A percentile compares a stretch with the other conserved stretches of the same genome.
Evolutionary conservation across 768 basidiomycete genomes (phyloP).

Genomic region (Suillus occidentalis): DNA sequence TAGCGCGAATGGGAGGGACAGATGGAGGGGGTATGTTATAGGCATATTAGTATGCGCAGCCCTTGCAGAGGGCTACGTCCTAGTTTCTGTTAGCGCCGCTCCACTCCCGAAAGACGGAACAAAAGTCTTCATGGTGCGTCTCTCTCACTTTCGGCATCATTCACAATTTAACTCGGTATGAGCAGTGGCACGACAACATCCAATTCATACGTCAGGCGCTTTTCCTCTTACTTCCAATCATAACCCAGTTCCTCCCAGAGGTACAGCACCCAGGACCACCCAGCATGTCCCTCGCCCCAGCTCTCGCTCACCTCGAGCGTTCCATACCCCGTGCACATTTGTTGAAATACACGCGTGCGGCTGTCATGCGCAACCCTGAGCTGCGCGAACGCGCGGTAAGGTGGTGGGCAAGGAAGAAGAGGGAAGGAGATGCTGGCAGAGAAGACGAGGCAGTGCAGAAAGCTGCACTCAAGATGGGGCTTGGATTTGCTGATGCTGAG

Average conservation of each 20-base stretch:
- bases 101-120: conserved; percentile 42
- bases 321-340: conserved; percentile 50
- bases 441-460: conserved; percentile 45
- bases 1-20: conserved; percentile 38
- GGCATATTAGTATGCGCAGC: conserved; percentile 49
- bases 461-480: conserved; percentile 46
- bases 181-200: conserved; percentile 67
- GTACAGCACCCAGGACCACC: conserved; percentile 24
- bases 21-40: conserved; percentile 46
- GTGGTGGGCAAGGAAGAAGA: conserved; percentile 61
- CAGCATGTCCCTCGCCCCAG: conserved; percentile 24
- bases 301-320: conserved; percentile 33
- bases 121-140: conserved; percentile 41
- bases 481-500: conserved; percentile 34
- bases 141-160: neutral
- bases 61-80: conserved; percentile 54
- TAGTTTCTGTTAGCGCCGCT: conserved; percentile 47
- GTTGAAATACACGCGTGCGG: conserved; percentile 55
- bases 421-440: conserved; percentile 51
- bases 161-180: neutral
- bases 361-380: conserved; percentile 52
- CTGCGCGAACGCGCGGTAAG: conserved; percentile 45
- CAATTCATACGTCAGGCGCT: conserved; percentile 53
- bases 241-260: conserved; percentile 40
- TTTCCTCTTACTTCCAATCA: conserved; percentile 57